Evolutionary conservation across 2,329 filamentous ascomycete species (phyloP).

Genomic region (Grosmannia clavigera): DNA sequence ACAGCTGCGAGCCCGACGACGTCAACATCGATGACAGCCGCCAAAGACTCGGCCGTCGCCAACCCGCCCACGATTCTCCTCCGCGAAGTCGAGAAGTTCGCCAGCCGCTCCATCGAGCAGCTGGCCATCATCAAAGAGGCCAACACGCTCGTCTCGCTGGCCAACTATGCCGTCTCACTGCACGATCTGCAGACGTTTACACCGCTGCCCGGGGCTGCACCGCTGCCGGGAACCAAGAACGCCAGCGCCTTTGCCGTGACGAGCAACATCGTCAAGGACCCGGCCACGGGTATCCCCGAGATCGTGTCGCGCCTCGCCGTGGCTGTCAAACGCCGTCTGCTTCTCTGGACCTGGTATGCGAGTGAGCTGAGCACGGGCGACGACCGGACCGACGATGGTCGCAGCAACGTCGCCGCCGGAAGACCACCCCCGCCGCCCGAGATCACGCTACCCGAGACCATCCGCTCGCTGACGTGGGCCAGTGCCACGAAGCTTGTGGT

Average conservation of each 20-base stretch:
- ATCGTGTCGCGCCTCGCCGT: conserved; percentile 89
- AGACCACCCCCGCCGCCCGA: conserved; percentile 51
- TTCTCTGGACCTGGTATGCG: conserved; percentile 94
- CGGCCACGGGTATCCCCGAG: conserved; percentile 74
- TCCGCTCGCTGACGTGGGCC: conserved; percentile 85
- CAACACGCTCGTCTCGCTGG: conserved; percentile 79
- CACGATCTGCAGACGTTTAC: conserved; percentile 81
- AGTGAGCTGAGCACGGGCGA: conserved; percentile 55
- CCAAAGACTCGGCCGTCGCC: conserved; percentile 14
- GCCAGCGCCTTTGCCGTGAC: conserved; percentile 86
- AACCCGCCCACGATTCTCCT: conserved; percentile 60
- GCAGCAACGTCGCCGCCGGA: neutral
- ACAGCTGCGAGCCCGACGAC: conserved; percentile 17
- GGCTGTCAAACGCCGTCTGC: conserved; percentile 76
- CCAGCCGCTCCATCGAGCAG: conserved; percentile 79
- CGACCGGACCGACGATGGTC: neutral
- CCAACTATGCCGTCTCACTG: conserved; percentile 78
- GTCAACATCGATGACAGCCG: neutral
- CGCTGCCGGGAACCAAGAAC: conserved; percentile 70
- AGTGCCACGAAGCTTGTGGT: conserved; percentile 77
- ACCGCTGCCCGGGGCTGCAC: conserved; percentile 52
- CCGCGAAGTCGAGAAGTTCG: conserved; percentile 90
- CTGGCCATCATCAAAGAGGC: conserved; percentile 93
- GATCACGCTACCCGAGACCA: conserved; percentile 66
- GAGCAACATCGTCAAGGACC: conserved; percentile 88